Evolutionary conservation across 345 rosid genomes (phyloP).

Genomic region (Syzygium oleosum): DNA sequence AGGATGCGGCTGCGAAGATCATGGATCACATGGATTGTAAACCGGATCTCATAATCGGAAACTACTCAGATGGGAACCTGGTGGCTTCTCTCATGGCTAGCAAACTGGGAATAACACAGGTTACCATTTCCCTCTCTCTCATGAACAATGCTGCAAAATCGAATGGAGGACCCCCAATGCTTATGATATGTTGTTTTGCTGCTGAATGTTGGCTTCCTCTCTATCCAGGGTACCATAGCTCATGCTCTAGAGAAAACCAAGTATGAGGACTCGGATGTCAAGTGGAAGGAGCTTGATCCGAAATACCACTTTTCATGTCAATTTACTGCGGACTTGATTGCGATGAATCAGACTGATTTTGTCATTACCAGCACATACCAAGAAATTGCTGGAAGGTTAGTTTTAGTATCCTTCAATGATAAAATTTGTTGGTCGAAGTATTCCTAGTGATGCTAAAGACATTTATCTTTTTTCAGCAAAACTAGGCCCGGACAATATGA

Average conservation of each 20-base stretch:
- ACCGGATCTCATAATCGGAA: slow-evolving; percentile 90
- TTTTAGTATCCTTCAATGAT: background rate
- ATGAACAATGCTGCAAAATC: background rate
- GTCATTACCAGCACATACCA: slow-evolving; percentile 88
- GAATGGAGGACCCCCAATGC: background rate
- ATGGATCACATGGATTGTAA: slow-evolving; percentile 55
- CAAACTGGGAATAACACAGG: slow-evolving; percentile 78
- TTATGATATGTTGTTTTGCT: background rate
- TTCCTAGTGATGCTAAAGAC: background rate
- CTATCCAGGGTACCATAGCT: slow-evolving; percentile 66
- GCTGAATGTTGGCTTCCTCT: background rate
- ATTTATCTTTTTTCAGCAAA: slow-evolving; percentile 34
- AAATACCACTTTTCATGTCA: slow-evolving; percentile 95
- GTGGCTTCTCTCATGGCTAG: slow-evolving; percentile 80
- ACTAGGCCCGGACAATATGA: slow-evolving; percentile 86
- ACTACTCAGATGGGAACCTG: slow-evolving; percentile 89
- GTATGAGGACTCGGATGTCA: slow-evolving; percentile 84
- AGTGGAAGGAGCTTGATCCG: slow-evolving; percentile 76
- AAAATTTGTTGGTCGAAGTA: background rate
- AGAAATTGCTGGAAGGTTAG: slow-evolving; percentile 93
- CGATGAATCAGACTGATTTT: slow-evolving; percentile 87
- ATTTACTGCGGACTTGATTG: slow-evolving; percentile 75
- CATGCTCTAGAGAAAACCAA: slow-evolving; percentile 94
- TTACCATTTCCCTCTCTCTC: background rate
- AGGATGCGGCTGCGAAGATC: slow-evolving; percentile 66